Base-by-base conservation (phyloP, 441 rosid species). In the Omphalea diandra region DNA sequence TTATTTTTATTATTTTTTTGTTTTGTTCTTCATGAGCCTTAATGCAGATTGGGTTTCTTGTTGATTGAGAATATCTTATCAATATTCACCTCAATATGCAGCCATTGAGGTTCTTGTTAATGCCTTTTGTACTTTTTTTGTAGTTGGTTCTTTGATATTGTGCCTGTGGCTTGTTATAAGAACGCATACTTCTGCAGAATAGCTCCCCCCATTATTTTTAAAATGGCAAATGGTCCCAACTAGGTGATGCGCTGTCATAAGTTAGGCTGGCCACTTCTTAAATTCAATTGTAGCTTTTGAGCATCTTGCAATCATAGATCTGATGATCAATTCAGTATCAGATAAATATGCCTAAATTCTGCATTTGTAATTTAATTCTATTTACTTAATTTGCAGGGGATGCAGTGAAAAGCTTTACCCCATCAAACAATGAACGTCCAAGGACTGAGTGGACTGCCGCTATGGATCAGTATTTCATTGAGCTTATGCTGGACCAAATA, bases 381-480 rank as follows among this genome's bases (percentile, higher is more conserved):
- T 44, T 66, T 65, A 33, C 69, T 80, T 24, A 6, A 64, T 70
- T 57, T 76, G 66, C 69, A 88, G 97, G 92, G 79, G 90, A 85
- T 75, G 82, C 77, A 68, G 52, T 77, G 68, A 75, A 74, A 6
- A 65, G 46, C 66, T 22, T 79, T 47, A 69, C 74, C 41, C 38
- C 70, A 7, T 65, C 78, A 46, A 80, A 60, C 76, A 88, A 66
- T 43, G 91, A 88, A 43, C 85, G 83, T 66, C 73, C 81, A 32
- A 83, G 84, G 81, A 89, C 94, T 14, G 94, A 89, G 43, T 93
- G 97, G 98, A 85, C 78, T 54, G 72, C 87, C 8, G 80, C 73
- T 8, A 93, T 90, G 98, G 97, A 93, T 77, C 88, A 80, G 54
- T 86, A 80, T 81, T 88, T 92, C 55, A 77, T 90, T 63, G 90